Evolutionary conservation across 768 basidiomycete genomes (phyloP).

Genomic region (Candolleomyces aberdarensis): DNA sequence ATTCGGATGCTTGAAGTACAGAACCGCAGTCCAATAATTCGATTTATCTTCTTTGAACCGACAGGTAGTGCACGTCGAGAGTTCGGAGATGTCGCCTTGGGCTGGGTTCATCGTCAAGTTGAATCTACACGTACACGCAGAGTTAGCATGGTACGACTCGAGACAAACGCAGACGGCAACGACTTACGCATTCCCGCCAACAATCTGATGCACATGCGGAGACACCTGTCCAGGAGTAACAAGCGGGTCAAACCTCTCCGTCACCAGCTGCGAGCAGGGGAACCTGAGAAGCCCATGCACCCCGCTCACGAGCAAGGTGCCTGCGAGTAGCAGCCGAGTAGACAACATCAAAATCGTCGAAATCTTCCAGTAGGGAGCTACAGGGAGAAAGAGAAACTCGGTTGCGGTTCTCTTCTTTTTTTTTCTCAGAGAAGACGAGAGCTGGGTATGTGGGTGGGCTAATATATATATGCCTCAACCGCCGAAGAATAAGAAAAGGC

Average conservation of each 20-base stretch:
- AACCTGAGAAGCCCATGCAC: neutral
- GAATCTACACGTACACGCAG: neutral
- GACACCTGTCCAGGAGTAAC: slow-evolving; percentile 3
- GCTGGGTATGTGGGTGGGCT: too few relatives aligned
- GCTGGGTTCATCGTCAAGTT: slow-evolving; percentile 8
- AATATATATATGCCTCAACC: too few relatives aligned
- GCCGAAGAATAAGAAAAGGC: too few relatives aligned
- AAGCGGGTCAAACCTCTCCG: neutral
- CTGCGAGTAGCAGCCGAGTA: too few relatives aligned
- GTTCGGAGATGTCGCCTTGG: neutral
- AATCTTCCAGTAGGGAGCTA: too few relatives aligned
- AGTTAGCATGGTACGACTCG: too few relatives aligned
- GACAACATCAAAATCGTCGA: too few relatives aligned
- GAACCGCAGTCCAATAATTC: slow-evolving; percentile 8
- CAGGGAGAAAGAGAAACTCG: too few relatives aligned
- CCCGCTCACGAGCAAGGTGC: neutral
- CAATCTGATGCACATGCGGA: neutral
- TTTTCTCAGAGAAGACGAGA: too few relatives aligned
- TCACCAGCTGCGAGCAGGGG: neutral
- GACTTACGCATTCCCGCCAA: neutral
- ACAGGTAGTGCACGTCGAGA: slow-evolving; percentile 10
- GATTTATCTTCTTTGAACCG: slow-evolving; percentile 11
- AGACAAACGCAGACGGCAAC: neutral
- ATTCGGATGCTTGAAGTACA: slow-evolving; percentile 7
- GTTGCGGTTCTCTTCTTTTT: too few relatives aligned